Conservation (phyloP, 257 asterid species). For the Verbascum thapsus region DNA sequence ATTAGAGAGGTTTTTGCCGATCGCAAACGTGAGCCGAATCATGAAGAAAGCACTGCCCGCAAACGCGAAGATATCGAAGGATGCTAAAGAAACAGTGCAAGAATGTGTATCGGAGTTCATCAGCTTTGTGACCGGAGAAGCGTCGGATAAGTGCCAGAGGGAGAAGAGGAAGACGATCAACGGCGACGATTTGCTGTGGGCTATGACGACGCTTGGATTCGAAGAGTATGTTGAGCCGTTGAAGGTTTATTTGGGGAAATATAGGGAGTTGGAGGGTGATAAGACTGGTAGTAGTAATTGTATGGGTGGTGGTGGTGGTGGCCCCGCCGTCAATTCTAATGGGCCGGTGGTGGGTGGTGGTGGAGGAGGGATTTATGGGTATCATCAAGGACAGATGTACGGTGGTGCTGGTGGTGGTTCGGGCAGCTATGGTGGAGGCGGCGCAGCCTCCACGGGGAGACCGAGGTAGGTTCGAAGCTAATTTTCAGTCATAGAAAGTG, state of each 20-base stretch:
- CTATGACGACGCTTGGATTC: conserved; percentile 55
- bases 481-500: too few species aligned
- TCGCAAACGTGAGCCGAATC: conserved; percentile 55
- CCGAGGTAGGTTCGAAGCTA: conserved; percentile 51
- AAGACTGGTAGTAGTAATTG: conserved; percentile 35
- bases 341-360: conserved; percentile 38
- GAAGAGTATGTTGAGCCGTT: conserved; percentile 54
- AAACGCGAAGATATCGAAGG: conserved; percentile 58
- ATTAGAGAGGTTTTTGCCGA: conserved; percentile 51
- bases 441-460: conserved; percentile 39
- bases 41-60: conserved; percentile 58
- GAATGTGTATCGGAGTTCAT: conserved; percentile 58
- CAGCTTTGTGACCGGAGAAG: conserved; percentile 57
- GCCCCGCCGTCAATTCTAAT: conserved; percentile 28
- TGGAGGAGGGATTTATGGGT: conserved; percentile 42
- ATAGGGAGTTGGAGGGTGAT: conserved; percentile 58
- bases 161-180: conserved; percentile 54
- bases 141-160: conserved; percentile 57
- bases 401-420: conserved; percentile 37
- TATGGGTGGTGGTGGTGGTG: conserved; percentile 42
- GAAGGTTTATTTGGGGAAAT: conserved; percentile 49
- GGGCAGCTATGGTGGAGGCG: conserved; percentile 41
- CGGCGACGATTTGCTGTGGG: conserved; percentile 55
- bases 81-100: conserved; percentile 56
- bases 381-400: conserved; percentile 43